Evolutionary conservation across 441 rosid species (phyloP).

Genomic region (Pelargonium fulgidum): DNA sequence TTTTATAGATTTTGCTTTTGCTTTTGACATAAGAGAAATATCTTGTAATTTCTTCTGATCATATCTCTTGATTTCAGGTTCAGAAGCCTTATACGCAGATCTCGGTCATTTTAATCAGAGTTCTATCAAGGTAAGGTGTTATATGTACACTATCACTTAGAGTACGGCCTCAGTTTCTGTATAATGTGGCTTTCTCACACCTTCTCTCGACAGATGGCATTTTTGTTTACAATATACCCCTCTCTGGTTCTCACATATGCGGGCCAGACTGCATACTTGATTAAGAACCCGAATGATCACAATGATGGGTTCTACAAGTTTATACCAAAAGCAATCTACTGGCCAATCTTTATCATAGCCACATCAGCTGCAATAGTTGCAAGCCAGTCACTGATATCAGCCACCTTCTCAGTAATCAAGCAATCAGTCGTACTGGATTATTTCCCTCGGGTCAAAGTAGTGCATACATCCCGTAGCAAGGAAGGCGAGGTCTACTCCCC

Average conservation of each 20-base stretch:
- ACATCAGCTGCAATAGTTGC: constrained; percentile 56
- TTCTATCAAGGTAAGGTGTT: constrained; percentile 48
- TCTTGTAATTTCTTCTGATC: background rate
- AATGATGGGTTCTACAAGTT: constrained; percentile 63
- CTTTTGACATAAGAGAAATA: background rate
- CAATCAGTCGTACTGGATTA: constrained; percentile 66
- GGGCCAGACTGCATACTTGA: constrained; percentile 65
- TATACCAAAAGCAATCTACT: constrained; percentile 43
- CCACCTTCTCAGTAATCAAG: constrained; percentile 65
- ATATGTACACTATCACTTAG: background rate
- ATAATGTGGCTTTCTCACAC: constrained; percentile 11
- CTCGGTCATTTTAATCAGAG: constrained; percentile 61
- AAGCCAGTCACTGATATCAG: constrained; percentile 65
- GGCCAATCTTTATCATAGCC: constrained; percentile 58
- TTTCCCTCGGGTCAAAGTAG: constrained; percentile 63
- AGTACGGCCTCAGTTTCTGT: background rate
- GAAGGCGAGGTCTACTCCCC: constrained; percentile 75
- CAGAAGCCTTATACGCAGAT: constrained; percentile 67
- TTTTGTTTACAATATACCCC: constrained; percentile 51
- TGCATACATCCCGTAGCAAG: constrained; percentile 51
- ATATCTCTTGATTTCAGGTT: constrained; percentile 32
- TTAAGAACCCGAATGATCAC: constrained; percentile 49
- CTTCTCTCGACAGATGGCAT: constrained; percentile 45
- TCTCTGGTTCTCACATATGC: constrained; percentile 61
- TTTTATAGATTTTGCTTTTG: too few relatives aligned